Evolutionary conservation across 805 yeast species (phyloP), one percentile per base, ranked within the genome.

Genomic region (Cyberlindnera mycetangii): DNA sequence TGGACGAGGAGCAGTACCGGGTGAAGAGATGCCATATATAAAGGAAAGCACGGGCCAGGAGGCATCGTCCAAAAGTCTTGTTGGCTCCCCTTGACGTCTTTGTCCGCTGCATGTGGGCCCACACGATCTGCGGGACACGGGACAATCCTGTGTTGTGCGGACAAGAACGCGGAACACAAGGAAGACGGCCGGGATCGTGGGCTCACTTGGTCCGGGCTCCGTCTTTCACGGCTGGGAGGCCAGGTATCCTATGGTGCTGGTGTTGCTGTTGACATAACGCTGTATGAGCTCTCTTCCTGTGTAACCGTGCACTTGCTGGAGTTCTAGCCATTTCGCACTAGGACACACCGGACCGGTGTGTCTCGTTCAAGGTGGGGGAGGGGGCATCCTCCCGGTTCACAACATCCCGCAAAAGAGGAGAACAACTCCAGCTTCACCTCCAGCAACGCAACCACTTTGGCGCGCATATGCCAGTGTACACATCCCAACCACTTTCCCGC

Each of bases 61-160:
- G 17, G 31, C 37, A 33, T 33, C 37, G 37, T 22, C 35, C 35
- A 32, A 22, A 32, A 12, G 14, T 14, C 25, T 34, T 16, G 19
- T 25, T 25, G 28, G 28, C 28, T 25, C 12, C 28, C 27, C 21
- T 43, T 38, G 42, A 37, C 46, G 32, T 37, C 38, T 42, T 36
- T 44, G 42, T 38, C 47, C 38, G 47, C 48, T 37, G 39, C 39
- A 17, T 39, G 37, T 39, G 36, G 42, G 37, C 42, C 42, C 42
- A 39, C 42, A 21, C 24, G 17, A 30, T 6, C 24, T 39, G 32
- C 37, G 32, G 42, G 42, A 37, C 42, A 32, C 24, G 38, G 38
- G 30, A 35, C 38, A 35, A 35, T 20, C 17, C 5, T 9, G 18
- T 16, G 7, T 4, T 7, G 17, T n/a, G 32, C 18, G 17, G 32